Evolutionary conservation across 345 rosid genomes (phyloP).

Genomic region (Leavenworthia alabamica): DNA sequence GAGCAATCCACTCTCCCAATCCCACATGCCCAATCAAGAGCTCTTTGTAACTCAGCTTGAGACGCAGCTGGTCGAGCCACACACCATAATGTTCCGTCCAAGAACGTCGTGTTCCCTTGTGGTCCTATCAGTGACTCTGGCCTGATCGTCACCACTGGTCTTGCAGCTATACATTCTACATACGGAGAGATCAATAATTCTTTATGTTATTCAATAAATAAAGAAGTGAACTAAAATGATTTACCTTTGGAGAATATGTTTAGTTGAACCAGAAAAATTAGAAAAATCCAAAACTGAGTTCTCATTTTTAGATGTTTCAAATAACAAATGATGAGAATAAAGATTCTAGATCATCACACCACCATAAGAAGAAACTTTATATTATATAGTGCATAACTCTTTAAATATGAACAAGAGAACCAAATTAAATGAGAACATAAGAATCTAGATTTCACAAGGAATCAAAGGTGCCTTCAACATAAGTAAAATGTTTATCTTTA

Average conservation of each 20-base stretch:
- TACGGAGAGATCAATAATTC: background rate
- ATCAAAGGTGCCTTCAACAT: conserved; percentile 33
- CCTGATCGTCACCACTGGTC: conserved; percentile 36
- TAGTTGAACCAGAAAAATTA: conserved; percentile 8
- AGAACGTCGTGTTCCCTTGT: conserved; percentile 82
- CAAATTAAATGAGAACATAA: conserved; percentile 13
- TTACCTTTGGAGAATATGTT: conserved; percentile 17
- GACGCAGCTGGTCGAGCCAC: conserved; percentile 65
- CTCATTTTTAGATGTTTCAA: conserved; percentile 13
- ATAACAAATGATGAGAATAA: background rate
- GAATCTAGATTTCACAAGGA: conserved; percentile 22
- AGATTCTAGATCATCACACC: conserved; percentile 6
- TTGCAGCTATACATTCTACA: conserved; percentile 6
- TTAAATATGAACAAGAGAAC: conserved; percentile 4
- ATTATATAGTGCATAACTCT: background rate
- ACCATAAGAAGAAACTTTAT: conserved; percentile 15
- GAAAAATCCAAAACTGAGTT: conserved; percentile 6
- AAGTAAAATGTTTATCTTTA: background rate
- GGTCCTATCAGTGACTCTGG: conserved; percentile 46
- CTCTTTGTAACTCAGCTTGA: conserved; percentile 68
- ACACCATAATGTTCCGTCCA: conserved; percentile 79
- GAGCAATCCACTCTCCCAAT: conserved; percentile 71
- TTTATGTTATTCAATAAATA: background rate
- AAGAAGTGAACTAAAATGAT: background rate
- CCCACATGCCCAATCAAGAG: conserved; percentile 96